Base-by-base conservation (phyloP, 257 asterid genomes). In the Ilex asprella region DNA sequence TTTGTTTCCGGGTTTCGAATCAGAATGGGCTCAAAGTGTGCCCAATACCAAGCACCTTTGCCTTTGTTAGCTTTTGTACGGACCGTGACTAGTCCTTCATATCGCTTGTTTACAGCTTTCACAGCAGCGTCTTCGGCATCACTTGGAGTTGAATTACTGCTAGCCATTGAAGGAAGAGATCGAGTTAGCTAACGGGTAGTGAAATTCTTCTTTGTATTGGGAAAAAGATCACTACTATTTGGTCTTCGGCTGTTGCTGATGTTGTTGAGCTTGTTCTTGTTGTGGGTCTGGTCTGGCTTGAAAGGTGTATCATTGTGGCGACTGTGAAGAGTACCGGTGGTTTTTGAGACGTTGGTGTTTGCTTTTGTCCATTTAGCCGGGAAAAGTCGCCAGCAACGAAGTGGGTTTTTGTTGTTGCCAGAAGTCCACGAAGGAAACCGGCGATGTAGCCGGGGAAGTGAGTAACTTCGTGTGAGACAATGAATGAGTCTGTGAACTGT, bases 21-120 rank as follows among this genome's bases (percentile, higher is more conserved):
- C 66, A 88, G 58, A 69, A 88, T 65, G 16, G 98, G 98, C 78
- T 91, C 96, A 10, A 91, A 78, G 66, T 91, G 95, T 72, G 88
- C 76, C 98, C 98, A 91, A 54, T 91, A 91, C 98, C 98, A 91
- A 2, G 98, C 98, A 16, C 98, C 98, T 80, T 88, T 91, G 62
- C 98, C 98, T 66, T 84, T 86, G 12, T 79, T 75, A 2, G 98
- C 96, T 81, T 91, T 91, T 2, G 84, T 84, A 13, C 95, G 88
- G 71, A 88, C 84, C 9, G 82, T 72, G 56, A 80, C 70, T 10
- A 91, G 76, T 4, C 90, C 82, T 68, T 91, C 98, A 43, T 82
- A 91, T 62, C 96, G 65, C 79, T 81, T 91, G 46, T 64, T 76
- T 62, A 86, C 77, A 55, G 90, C 80, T 76, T 63, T 83, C 72